Base-by-base conservation (phyloP, 23 red algal species). In the Gracilaria caudata region DNA sequence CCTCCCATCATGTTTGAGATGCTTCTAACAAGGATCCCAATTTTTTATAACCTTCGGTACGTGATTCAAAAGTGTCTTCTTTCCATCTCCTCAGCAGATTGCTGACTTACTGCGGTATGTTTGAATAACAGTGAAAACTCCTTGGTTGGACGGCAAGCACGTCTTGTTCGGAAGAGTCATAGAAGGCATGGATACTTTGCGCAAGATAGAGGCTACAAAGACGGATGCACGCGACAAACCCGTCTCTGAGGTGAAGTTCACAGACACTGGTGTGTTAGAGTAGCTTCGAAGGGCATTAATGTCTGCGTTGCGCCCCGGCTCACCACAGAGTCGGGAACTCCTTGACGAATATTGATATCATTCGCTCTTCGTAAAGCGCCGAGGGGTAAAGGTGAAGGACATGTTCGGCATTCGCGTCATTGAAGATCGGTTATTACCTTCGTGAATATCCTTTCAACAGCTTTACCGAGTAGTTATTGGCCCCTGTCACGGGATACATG, bases 121-220 rank as follows among this genome's bases (percentile, higher is more conserved):
- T 9, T 28, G 34, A 36, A 24, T 17, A 19, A 57, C 44, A 83
- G 78, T 16, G 33, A 77, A 86, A 82, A 95, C 86, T 21, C 78
- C 93, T 26, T 95, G 93, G 93, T 77, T 99, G 39, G 97, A 99
- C 61, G 93, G 93, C 21, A 99, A 95, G 82, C 93, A 99, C 64
- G 92, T 95, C 25, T 76, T 95, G 46, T 99, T 99, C 32, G 97
- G 97, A 61, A 88, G 92, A 39, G 97, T 99, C 8, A 11, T 94
- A 10, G 97, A 99, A 47, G 97, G 97, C 33, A 94, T 99, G 89
- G 90, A 96, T 26, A 92, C 88, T 33, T 36, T 98, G 73, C 60
- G 82, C 55, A 90, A 94, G 68, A 95, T 98, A 20, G 96, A 94
- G 68, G 21, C 53, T 28, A 88, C 86, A 29, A 80, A 82, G 59